These are phyloP conservation scores for Vaccinium darrowii DNA, from an alignment of 148 eudicot genomes.

Conservation along the genomic window DNA sequence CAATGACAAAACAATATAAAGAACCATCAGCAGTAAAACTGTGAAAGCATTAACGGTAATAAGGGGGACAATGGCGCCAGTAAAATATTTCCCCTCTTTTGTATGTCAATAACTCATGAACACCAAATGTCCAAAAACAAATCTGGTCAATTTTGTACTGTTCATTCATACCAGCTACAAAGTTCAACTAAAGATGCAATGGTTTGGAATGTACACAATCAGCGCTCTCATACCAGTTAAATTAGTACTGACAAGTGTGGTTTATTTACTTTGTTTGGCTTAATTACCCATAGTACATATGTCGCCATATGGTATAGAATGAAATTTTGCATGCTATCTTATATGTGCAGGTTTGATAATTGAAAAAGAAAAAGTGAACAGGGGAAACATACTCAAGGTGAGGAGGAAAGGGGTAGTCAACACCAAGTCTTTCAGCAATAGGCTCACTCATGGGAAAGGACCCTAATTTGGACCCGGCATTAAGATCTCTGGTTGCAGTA, in stretches of 20 bases:
- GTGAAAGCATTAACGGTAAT: background rate
- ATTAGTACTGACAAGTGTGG: background rate
- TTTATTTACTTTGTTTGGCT: background rate
- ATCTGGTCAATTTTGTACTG: background rate
- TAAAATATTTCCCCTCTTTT: background rate
- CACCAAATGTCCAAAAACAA: background rate
- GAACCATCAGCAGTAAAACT: background rate
- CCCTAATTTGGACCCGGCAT: slow-evolving; percentile 35
- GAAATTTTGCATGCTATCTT: background rate
- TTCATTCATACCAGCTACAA: background rate
- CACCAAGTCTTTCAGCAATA: slow-evolving; percentile 85
- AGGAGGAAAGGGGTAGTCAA: slow-evolving; percentile 85
- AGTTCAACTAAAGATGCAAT: slow-evolving; percentile 3
- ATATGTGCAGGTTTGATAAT: background rate
- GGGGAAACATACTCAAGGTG: slow-evolving; percentile 63
- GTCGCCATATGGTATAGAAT: background rate
- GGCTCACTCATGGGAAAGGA: slow-evolving; percentile 42
- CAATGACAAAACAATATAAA: background rate
- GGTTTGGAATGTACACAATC: background rate
- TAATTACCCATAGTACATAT: background rate
- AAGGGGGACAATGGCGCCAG: background rate
- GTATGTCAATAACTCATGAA: background rate
- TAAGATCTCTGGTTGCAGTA: slow-evolving; percentile 24
- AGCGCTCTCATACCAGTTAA: background rate
- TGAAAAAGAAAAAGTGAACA: background rate